Evolutionary conservation across 2,329 filamentous ascomycete species (phyloP), one percentile per base, ranked within the genome.

Genomic region (Verticillium zaregamsianum): DNA sequence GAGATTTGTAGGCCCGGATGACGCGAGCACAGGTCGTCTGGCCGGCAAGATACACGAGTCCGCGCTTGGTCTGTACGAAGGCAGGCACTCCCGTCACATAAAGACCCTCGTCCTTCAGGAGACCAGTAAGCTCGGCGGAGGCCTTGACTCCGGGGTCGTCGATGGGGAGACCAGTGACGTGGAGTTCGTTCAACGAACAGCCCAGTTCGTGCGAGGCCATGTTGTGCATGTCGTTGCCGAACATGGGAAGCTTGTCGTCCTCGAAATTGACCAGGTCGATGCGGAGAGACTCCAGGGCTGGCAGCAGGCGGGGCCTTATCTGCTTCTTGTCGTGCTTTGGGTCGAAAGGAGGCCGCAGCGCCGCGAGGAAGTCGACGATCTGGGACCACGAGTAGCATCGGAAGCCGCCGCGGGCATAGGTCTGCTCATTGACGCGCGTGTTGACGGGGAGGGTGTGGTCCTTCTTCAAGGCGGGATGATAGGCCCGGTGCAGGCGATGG

Each of bases 251-350:
- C 32, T 79, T 73, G 2, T 78, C 72, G 39, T 80, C 77, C 2
- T 77, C 76, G 56, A 85, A 86, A 65, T 85, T 85, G 66, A 85
- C 80, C 20, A 85, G 76, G 63, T 86, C 83, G 37, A 86, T 76
- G 39, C 82, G 79, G 49, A 85, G 70, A 20, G 74, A 74, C 31
- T 76, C 72, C 3, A 86, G 73, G 17, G 72, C 76, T 1, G 83
- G 82, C 0, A 85, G 68, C 12, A 85, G 76, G 39, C 77, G 74
- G 20, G 79, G 80, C 7, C 70, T 68, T 11, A 62, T 55, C 35
- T 58, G 37, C 58, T 61, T 71, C 65, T 73, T 76, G 67, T 70
- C 68, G 55, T 73, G 71, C 32, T 68, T 64, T 6, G 81, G 80
- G 60, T 82, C 78, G 66, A 76, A 81, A 0, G 83, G 82, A 3